Evolutionary conservation across 2,329 filamentous ascomycete genomes (phyloP), one percentile per base, ranked within the genome.

Genomic region (Metarhizium brunneum): DNA sequence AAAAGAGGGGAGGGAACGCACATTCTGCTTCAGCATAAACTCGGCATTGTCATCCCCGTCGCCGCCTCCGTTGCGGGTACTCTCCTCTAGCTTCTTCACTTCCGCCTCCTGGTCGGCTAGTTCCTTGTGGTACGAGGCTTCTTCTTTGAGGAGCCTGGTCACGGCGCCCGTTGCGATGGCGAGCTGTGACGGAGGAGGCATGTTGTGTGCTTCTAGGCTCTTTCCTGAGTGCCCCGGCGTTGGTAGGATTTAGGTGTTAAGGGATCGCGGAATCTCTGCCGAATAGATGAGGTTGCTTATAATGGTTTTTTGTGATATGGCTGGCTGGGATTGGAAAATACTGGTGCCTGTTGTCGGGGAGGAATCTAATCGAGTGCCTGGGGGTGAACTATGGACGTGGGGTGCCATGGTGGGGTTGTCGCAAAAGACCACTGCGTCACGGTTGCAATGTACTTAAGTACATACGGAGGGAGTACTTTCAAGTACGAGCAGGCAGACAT

Each of bases 61-160:
- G 16, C 70, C 73, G 3, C 72, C 69, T 30, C 71, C 73, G n/a
- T 66, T 70, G 47, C 76, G 69, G 36, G 82, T 69, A 63, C 87
- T 83, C 48, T 78, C 75, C 68, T 85, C 79, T 18, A 95, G 78
- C 68, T 84, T 83, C 69, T 81, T 74, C 60, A 95, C 81, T 56
- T 87, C 83, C 58, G 81, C 79, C 63, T 88, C 79, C 69, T 97
- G 92, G 61, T 86, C 78, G 60, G 81, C 76, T 20, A 92, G 80
- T 71, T 99, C 94, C 68, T 87, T 87, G 77, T 92, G 87, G 75
- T 99, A 97, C 64, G 86, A 92, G 43, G 81, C 77, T 71, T 96
- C 90, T 72, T 99, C 94, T 72, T 95, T 96, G 62, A 96, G 83
- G 50, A 97, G 82, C 57, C 94, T 90, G 64, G 82, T 78, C 62